These are phyloP conservation scores for Fusarium concolor DNA, from an alignment of 2,329 filamentous ascomycete genomes.

Conservation along the genomic window DNA sequence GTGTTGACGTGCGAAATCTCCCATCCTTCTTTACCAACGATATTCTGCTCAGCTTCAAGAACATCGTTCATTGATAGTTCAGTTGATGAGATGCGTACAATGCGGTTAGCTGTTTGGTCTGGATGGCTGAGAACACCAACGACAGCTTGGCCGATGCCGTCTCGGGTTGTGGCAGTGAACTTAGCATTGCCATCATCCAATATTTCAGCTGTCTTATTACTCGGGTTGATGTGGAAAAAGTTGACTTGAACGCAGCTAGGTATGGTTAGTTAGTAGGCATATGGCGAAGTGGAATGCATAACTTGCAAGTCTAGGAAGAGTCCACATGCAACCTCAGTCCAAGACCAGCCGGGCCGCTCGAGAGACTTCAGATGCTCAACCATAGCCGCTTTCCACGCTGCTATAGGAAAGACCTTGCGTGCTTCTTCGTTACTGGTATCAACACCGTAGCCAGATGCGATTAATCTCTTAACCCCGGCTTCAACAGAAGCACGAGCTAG, in stretches of 20 bases:
- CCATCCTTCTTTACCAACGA: background rate
- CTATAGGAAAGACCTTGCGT: background rate
- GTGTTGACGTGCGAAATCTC: background rate
- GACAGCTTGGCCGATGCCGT: background rate
- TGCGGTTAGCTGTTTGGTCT: background rate
- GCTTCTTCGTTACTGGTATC: background rate
- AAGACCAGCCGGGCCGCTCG: background rate
- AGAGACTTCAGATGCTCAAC: background rate
- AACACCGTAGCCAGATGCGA: background rate
- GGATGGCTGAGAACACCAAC: background rate
- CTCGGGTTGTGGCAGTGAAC: background rate
- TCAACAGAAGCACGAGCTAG: background rate
- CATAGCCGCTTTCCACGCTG: background rate
- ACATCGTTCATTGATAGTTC: background rate
- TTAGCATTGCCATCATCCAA: background rate
- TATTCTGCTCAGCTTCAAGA: background rate
- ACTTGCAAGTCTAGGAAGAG: background rate
- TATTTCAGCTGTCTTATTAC: background rate
- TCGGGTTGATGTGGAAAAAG: background rate
- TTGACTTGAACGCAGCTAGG: background rate
- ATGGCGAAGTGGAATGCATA: too few relatives aligned
- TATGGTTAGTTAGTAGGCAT: accelerated
- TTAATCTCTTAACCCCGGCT: background rate
- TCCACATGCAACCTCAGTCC: background rate
- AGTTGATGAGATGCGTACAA: background rate